phyloP scores from a whole-genome alignment of 495 filamentous ascomycete genomes.

The Aspergillus cavernicola region DNA sequence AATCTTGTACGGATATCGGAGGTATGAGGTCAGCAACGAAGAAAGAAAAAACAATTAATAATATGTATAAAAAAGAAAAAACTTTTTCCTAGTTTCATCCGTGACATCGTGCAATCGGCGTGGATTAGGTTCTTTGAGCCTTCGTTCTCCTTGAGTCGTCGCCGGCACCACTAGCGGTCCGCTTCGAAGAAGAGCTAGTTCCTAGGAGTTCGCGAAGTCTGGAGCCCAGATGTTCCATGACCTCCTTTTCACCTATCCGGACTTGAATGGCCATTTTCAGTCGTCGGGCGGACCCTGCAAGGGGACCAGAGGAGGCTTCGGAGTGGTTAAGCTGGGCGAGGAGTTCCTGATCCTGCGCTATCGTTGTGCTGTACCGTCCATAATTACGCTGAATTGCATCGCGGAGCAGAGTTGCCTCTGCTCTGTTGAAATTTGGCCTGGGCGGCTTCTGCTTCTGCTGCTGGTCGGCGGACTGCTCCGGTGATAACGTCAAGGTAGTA shows the following conservation, averaged over 20 bases:
- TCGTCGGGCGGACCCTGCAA: conserved; percentile 33
- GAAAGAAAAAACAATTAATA: conserved; percentile 27
- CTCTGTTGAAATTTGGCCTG: conserved; percentile 30
- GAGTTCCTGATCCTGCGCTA: conserved; percentile 58
- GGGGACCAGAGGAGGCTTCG: conserved; percentile 15
- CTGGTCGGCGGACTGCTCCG: conserved; percentile 36
- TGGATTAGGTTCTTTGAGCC: conserved; percentile 30
- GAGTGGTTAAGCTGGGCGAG: conserved; percentile 33
- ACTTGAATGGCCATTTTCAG: conserved; percentile 70
- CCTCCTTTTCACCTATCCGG: conserved; percentile 73
- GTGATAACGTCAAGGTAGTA: conserved; percentile 39
- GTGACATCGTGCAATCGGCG: neutral
- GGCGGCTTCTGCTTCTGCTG: conserved; percentile 45
- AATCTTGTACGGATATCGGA: conserved; percentile 38
- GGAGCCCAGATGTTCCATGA: conserved; percentile 51
- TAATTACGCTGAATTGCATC: conserved; percentile 29
- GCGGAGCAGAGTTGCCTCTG: conserved; percentile 30
- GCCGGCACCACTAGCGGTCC: conserved; percentile 20
- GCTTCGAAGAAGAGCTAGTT: conserved; percentile 12
- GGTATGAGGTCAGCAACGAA: conserved; percentile 41
- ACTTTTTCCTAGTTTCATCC: conserved; percentile 18
- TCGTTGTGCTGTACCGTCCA: conserved; percentile 56
- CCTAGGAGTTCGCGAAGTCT: conserved; percentile 28
- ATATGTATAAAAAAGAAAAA: conserved; percentile 23
- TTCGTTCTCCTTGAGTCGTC: conserved; percentile 38